Base-by-base conservation (phyloP, 2,329 filamentous ascomycete species). In the Decorospora gaudefroyi region DNA sequence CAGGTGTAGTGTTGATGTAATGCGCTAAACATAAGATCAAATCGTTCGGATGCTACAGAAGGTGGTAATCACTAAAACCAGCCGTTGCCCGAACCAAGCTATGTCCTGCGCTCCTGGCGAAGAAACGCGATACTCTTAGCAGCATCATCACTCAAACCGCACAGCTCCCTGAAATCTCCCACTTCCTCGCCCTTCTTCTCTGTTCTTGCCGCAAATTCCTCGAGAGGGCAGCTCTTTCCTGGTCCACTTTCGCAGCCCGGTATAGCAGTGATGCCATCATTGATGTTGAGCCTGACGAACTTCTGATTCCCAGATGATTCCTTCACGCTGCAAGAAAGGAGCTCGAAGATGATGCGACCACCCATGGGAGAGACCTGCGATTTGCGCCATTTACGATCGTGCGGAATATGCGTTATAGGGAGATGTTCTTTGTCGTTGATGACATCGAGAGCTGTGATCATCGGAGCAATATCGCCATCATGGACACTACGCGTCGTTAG, bases 291-390 rank as follows among this genome's bases (percentile, higher is more conserved):
- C 12, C 80, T 73, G 15, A 83, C 68, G 48, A 72, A 81, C 4
- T 57, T 58, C 3, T n/a, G n/a, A n/a, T 23, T 38, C 6, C 17
- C 21, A 13, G 11, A 9, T 15, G 16, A 15, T 33, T 12, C 9
- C 12, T 29, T 34, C 3, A 30, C 49, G 8, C 44, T 36, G 21
- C 59, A 83, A 6, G 65, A 64, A 16, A 83, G 64, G 8, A 80
- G 67, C 55, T 84, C 80, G 42, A 83, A 70, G 28, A 79, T 74
- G 28, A 81, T 65, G 15, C 79, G 72, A 5, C 76, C 80, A 10
- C 78, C 78, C 80, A 83, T 83, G 4, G 80, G 79, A 23, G 77
- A 72, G 4, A 82, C 68, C 40, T 79, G 75, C 3, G 78, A 80
- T 15, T 77, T 82, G 37, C 72, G 74, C 79, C 79, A 84, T 15